These are phyloP conservation scores for Nannochloropsis oceanica DNA, from an alignment of 108 stramenopile genomes.

Conservation along the genomic window DNA sequence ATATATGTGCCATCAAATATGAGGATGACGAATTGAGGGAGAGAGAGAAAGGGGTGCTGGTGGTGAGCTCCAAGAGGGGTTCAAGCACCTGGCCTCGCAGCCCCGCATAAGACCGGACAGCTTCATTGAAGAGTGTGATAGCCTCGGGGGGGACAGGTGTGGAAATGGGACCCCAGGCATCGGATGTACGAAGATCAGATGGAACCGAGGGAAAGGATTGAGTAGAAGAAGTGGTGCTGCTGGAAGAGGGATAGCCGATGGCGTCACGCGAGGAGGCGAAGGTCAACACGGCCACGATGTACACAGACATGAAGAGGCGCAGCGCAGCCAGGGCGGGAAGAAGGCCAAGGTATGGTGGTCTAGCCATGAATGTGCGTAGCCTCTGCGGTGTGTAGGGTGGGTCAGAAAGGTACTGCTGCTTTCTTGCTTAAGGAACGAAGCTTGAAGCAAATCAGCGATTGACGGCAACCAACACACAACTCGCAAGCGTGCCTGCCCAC, in stretches of 20 bases:
- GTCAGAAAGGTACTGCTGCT: no score
- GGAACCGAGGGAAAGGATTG: background rate
- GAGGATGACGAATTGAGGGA: background rate
- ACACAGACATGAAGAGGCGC: background rate
- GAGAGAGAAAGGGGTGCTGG: background rate
- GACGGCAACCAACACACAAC: no score
- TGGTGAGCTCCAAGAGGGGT: background rate
- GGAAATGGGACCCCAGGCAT: background rate
- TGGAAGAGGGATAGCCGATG: background rate
- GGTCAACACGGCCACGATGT: background rate
- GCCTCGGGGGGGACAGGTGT: background rate
- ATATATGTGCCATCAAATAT: background rate
- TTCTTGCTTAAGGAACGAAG: no score
- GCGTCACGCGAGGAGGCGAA: background rate
- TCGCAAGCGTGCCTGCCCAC: no score
- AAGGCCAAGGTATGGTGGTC: no score
- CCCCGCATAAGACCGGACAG: background rate
- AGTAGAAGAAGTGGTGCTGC: background rate
- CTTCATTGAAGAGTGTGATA: background rate
- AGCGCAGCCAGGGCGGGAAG: background rate
- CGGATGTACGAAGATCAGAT: background rate
- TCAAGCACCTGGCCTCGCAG: background rate
- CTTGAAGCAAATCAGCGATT: no score
- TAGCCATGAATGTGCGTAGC: no score
- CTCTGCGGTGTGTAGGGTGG: no score